phyloP scores from a whole-genome alignment of 139 green algal species.

The Chlamydomonas sphaeroides region DNA sequence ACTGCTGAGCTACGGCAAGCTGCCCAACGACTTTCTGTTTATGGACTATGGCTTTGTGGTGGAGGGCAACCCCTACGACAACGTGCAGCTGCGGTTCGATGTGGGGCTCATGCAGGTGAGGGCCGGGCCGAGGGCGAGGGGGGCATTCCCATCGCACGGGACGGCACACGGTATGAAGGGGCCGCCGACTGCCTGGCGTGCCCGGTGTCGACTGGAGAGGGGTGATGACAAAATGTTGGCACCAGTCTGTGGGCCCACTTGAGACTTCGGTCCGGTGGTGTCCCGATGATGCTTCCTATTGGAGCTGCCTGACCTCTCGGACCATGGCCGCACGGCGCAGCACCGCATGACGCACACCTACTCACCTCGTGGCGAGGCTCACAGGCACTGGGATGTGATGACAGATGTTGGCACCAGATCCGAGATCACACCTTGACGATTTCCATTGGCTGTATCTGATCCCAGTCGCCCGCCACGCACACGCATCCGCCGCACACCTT shows the following conservation, averaged over 20 bases:
- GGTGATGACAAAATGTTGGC: slow-evolving; percentile 39
- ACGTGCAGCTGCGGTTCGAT: slow-evolving; percentile 82
- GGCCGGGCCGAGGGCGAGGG: not conserved
- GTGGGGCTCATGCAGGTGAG: slow-evolving; percentile 66
- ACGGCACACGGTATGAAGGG: not conserved
- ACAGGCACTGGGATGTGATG: slow-evolving; percentile 7
- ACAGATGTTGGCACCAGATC: slow-evolving; percentile 50
- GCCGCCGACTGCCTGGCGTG: too few relatives aligned
- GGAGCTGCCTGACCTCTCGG: slow-evolving; percentile 52
- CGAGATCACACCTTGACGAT: slow-evolving; percentile 2
- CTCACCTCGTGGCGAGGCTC: not conserved
- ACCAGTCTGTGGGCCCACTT: slow-evolving; percentile 49
- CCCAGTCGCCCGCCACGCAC: not conserved
- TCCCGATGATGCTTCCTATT: slow-evolving; percentile 42
- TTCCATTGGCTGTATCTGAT: slow-evolving; percentile 34
- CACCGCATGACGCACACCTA: not conserved
- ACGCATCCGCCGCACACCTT: not conserved
- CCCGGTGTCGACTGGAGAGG: not conserved
- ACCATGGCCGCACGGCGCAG: not conserved
- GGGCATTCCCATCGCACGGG: too few relatives aligned
- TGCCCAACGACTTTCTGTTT: slow-evolving; percentile 90
- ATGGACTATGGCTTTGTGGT: slow-evolving; percentile 94
- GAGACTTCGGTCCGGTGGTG: not conserved
- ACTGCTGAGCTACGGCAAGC: slow-evolving; percentile 80
- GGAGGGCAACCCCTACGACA: slow-evolving; percentile 78